A percentile compares a stretch with the other conserved stretches of the same genome.
These are phyloP conservation scores for Rhizoclosmatium globosum DNA, from an alignment of 192 early-diverging fungal genomes.

Conservation along the genomic window DNA sequence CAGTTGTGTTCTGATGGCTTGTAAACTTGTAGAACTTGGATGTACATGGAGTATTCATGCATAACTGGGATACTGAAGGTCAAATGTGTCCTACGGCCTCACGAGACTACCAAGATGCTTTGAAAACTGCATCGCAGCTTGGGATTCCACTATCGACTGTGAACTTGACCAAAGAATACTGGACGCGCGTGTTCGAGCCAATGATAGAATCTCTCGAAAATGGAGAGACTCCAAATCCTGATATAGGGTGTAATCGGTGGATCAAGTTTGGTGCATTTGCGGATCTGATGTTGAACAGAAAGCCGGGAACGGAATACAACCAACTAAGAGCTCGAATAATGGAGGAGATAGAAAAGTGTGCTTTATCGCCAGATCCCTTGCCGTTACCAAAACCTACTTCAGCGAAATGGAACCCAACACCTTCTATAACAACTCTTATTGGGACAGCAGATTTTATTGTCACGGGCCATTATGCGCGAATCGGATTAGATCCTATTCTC, in stretches of 20 bases:
- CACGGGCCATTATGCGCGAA: slow-evolving; percentile 72
- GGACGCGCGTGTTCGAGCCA: slow-evolving; percentile 86
- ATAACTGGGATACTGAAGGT: slow-evolving; percentile 89
- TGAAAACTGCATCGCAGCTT: slow-evolving; percentile 64
- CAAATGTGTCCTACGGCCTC: slow-evolving; percentile 22
- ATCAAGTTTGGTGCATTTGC: slow-evolving; percentile 95
- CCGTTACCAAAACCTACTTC: background rate
- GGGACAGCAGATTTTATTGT: slow-evolving; percentile 59
- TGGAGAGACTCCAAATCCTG: slow-evolving; percentile 91
- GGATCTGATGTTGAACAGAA: slow-evolving; percentile 49
- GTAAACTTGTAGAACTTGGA: slow-evolving; percentile 13
- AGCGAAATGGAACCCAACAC: background rate
- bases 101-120: slow-evolving; percentile 31
- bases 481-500: slow-evolving; percentile 20
- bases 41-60: slow-evolving; percentile 89
- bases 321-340: background rate
- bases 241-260: slow-evolving; percentile 86
- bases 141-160: slow-evolving; percentile 68
- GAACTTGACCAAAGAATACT: slow-evolving; percentile 89
- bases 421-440: background rate
- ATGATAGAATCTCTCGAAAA: slow-evolving; percentile 75
- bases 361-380: too few relatives aligned
- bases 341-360: background rate
- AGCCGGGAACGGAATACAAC: background rate
- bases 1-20: background rate